Conservation (phyloP, 1,284 basidiomycete genomes). For the Golubevia sp. region DNA sequence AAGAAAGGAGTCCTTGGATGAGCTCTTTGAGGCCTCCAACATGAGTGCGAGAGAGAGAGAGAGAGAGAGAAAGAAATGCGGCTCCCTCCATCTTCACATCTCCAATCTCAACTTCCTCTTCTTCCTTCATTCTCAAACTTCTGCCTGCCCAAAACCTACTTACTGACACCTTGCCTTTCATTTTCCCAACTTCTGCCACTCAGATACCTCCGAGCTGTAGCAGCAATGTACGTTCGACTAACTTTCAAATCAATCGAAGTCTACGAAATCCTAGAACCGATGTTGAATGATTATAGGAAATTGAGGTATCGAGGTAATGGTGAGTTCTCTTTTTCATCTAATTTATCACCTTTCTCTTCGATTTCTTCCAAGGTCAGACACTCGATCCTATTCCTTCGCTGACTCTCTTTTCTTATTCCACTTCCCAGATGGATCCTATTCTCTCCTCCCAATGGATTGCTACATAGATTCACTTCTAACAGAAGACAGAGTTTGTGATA, state of each 20-base stretch:
- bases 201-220: constrained; percentile 90
- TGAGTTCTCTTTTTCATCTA: constrained; percentile 62
- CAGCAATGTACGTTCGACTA: constrained; percentile 91
- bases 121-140: neutral
- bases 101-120: neutral
- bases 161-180: neutral
- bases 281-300: constrained; percentile 92
- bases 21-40: too few relatives aligned
- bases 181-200: neutral
- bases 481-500: constrained; percentile 93
- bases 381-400: neutral
- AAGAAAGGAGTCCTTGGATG: too few relatives aligned
- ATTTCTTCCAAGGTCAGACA: neutral
- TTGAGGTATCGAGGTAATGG: constrained; percentile 79
- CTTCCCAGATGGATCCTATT: constrained; percentile 57
- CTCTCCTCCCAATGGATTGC: constrained; percentile 86
- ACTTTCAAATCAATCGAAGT: constrained; percentile 88
- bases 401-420: constrained; percentile 1
- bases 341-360: neutral
- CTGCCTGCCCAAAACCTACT: neutral
- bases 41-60: too few relatives aligned
- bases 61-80: too few relatives aligned
- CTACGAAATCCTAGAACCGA: constrained; percentile 88
- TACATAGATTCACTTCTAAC: constrained; percentile 83
- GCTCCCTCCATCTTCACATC: too few relatives aligned